Conservation (phyloP, 345 rosid species). For the Aethionema arabicum region DNA sequence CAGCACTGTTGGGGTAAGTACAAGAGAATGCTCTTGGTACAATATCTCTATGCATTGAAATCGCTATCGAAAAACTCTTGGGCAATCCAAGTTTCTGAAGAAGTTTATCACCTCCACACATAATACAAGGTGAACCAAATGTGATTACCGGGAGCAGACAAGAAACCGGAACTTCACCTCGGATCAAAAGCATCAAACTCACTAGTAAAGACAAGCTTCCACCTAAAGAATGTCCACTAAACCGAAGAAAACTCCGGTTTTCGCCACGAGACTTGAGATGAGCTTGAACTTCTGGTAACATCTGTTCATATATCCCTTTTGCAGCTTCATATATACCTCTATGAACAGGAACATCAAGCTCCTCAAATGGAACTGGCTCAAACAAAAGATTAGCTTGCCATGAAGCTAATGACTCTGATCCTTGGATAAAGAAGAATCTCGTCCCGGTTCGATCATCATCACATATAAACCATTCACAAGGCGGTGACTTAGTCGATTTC, state of each 20-base stretch:
- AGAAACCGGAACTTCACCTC: conserved; percentile 78
- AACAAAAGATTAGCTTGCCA: conserved; percentile 96
- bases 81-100: conserved; percentile 84
- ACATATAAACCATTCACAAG: conserved; percentile 96
- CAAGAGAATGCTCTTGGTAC: conserved; percentile 98
- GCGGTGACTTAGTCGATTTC: conserved; percentile 65
- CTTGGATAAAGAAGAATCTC: conserved; percentile 88
- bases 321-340: conserved; percentile 99
- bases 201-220: conserved; percentile 89
- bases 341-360: conserved; percentile 75
- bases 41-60: conserved; percentile 89
- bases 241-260: conserved; percentile 65
- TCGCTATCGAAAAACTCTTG: conserved; percentile 60
- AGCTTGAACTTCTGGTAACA: conserved; percentile 78
- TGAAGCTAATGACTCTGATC: conserved; percentile 88
- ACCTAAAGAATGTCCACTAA: conserved; percentile 96
- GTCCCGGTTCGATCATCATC: conserved; percentile 74
- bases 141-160: conserved; percentile 87
- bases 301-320: conserved; percentile 85
- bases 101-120: conserved; percentile 92
- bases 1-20: conserved; percentile 76
- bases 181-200: conserved; percentile 79
- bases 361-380: conserved; percentile 92
- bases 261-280: conserved; percentile 66
- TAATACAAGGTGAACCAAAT: conserved; percentile 87